Evolutionary conservation across 331 rosid genomes (phyloP), one percentile per base, ranked within the genome.

Genomic region (Saraca asoca): DNA sequence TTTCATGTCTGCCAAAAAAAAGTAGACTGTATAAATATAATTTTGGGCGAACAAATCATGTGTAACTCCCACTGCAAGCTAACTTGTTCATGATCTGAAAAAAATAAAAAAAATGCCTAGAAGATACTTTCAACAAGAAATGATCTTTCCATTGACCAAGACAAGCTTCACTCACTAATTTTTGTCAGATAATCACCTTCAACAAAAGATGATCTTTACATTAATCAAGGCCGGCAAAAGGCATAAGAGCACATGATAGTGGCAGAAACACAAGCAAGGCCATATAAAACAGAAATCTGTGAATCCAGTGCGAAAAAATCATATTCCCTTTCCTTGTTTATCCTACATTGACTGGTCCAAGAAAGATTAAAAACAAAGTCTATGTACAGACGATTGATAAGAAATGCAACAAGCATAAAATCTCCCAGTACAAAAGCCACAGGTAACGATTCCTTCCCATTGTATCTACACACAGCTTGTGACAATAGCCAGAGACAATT

Each of bases 341-440:
- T 15, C 75, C 50, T 12, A 55, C 52, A 13, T 62, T 31, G 19
- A 93, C 43, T 0, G 95, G 87, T 66, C 97, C 97, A 35, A 84
- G 67, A 54, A 90, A 95, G 50, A 86, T 63, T 43, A 5, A 7
- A 72, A 65, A 84, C 79, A 81, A 29, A 12, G 66, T 16, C 0
- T 95, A 69, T 51, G 90, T 81, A 10, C 48, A 81, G 45, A 68
- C 66, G 56, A 84, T 78, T 44, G 79, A 75, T 17, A 84, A 44
- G 80, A 93, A 88, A 64, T 90, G 96, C 63, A 90, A 38, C 13
- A 70, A 43, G 69, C 96, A 90, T 0, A 90, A 74, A 6, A 53
- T 64, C 84, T 88, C 97, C 96, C 96, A 87, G 51, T 70, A 79
- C 13, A 86, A 7, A 43, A 90, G 87, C 98, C 98, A 90, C 38